Evolutionary conservation across 331 rosid species (phyloP).

Genomic region (Rosa hybrid): DNA sequence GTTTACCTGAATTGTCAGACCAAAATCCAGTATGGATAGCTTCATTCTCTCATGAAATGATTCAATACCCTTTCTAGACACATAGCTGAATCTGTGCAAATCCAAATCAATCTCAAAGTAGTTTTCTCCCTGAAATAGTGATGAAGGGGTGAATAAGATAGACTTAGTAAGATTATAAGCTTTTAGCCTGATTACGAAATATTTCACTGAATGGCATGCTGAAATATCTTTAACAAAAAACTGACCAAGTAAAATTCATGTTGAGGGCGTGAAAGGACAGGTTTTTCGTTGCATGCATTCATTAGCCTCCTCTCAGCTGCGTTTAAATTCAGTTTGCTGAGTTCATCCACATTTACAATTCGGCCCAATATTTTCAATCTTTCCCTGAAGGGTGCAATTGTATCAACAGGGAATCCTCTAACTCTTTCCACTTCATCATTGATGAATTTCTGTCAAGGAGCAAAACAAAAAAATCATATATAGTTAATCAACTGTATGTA

Average conservation of each 20-base stretch:
- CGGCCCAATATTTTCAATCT: conserved; percentile 88
- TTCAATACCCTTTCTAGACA: conserved; percentile 92
- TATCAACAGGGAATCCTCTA: conserved; percentile 86
- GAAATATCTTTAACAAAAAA: conserved; percentile 6
- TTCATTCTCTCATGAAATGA: conserved; percentile 76
- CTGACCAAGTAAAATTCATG: conserved; percentile 90
- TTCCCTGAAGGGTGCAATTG: conserved; percentile 86
- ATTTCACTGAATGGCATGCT: not conserved
- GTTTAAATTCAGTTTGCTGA: conserved; percentile 72
- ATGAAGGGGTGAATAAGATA: not conserved
- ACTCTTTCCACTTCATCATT: conserved; percentile 98
- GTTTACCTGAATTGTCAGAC: conserved; percentile 86
- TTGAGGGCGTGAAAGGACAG: conserved; percentile 96
- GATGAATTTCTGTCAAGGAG: conserved; percentile 67
- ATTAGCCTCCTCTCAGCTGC: conserved; percentile 83
- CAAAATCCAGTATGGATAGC: conserved; percentile 70
- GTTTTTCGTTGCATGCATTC: conserved; percentile 92
- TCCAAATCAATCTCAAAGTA: conserved; percentile 96
- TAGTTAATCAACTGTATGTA: conserved; percentile 3
- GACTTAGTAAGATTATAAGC: not conserved
- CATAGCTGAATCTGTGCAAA: conserved; percentile 88
- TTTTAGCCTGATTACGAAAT: not conserved
- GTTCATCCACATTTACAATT: conserved; percentile 79
- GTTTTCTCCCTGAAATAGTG: conserved; percentile 79
- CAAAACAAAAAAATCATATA: conserved; percentile 7